A percentile compares a stretch with the other conserved stretches of the same genome.
phyloP scores from a whole-genome alignment of 768 basidiomycete genomes.

The Xerocomus potaroensis region DNA sequence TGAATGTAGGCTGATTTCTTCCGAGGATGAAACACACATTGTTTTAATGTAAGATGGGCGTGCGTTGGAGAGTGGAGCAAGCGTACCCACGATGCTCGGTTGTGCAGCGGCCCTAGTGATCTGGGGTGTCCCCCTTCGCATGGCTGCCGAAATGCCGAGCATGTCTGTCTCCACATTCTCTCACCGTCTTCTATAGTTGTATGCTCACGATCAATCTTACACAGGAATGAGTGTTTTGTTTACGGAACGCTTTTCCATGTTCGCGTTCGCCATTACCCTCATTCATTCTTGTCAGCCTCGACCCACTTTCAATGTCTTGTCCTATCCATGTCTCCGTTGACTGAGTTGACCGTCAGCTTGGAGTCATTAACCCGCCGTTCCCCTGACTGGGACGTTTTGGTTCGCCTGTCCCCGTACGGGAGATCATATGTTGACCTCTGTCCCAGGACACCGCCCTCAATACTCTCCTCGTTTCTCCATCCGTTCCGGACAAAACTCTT shows the following conservation, averaged over 20 bases:
- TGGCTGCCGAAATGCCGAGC: constrained; percentile 33
- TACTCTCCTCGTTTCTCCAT: constrained; percentile 23
- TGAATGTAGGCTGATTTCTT: constrained; percentile 28
- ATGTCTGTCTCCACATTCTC: constrained; percentile 33
- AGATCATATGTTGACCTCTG: constrained; percentile 10
- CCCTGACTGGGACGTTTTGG: constrained; percentile 32
- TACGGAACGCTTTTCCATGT: constrained; percentile 29
- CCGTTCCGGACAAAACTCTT: constrained; percentile 28
- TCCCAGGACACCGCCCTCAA: constrained; percentile 24
- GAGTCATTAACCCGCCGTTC: constrained; percentile 20
- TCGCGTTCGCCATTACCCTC: too few relatives aligned
- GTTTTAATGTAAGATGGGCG: constrained; percentile 20
- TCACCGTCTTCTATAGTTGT: constrained; percentile 27
- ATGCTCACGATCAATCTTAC: constrained; percentile 28
- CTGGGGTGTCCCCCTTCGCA: constrained; percentile 23
- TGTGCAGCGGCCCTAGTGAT: constrained; percentile 18
- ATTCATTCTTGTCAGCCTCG: constrained; percentile 15
- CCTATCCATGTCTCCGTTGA: constrained; percentile 22
- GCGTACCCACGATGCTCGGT: constrained; percentile 20
- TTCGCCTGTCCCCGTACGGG: constrained; percentile 13
- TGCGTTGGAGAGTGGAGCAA: constrained; percentile 21
- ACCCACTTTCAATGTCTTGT: constrained; percentile 15
- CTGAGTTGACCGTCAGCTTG: constrained; percentile 24
- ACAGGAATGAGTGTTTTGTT: constrained; percentile 29
- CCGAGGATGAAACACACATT: constrained; percentile 16